Evolutionary conservation across 2,329 filamentous ascomycete genomes (phyloP), one percentile per base, ranked within the genome.

Genomic region (Trichophyton mentagrophytes): DNA sequence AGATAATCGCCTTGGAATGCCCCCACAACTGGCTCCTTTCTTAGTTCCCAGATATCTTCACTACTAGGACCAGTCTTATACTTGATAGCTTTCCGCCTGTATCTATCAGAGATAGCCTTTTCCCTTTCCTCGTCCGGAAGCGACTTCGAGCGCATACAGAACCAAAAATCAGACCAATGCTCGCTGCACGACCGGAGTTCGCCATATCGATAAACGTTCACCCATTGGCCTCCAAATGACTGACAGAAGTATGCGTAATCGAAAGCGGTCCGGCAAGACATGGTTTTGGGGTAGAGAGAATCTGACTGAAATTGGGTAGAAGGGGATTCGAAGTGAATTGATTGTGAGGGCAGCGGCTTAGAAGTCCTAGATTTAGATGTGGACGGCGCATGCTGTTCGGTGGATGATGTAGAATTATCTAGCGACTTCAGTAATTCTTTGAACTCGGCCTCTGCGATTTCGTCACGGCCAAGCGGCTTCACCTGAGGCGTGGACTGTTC

Each of bases 171-270:
- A 63, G 86, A 82, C 90, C 92, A 96, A 64, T 90, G 85, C 66
- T 95, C 87, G 64, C 80, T 83, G 79, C 93, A 99, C 2, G 82
- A 80, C 51, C 86, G 83, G 69, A 95, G 77, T 47, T 79, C 77
- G 64, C 93, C 93, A 70, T 90, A 86, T 44, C 93, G 87, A 79
- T 97, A 99, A 42, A 97, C 82, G 69, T 90, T 85, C 69, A 88
- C 90, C 79, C 91, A 96, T 73, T 97, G 91, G 0, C 92, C 90
- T 59, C 90, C 91, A 7, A 96, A 79, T 0, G 87, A 90, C 71
- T 93, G 89, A 81, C 93, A 99, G 79, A 92, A 89, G 82, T 92
- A 96, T 62, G 92, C 91, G 65, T 85, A 82, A 77, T 99, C 93
- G 77, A 99, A 97, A 67, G 90, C 87, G 63, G 86, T 81, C 58